Percentiles rank a stretch among this genome's conserved stretches.
These are phyloP conservation scores for Spirogloea muscicola DNA, from an alignment of 139 green algal species.

Conservation along the genomic window DNA sequence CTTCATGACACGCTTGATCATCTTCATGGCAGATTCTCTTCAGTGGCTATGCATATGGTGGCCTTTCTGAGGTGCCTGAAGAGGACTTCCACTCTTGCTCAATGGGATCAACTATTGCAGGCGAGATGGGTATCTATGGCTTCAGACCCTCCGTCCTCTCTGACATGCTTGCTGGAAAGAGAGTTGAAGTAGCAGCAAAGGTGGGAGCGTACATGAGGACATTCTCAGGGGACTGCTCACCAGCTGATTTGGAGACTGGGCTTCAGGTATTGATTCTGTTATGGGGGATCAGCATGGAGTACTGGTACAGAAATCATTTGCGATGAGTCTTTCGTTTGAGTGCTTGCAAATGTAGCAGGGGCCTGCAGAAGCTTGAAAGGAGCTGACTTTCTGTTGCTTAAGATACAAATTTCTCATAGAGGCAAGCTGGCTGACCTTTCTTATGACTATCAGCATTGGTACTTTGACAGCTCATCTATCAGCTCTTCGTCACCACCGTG, in stretches of 20 bases:
- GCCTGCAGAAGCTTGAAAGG: too few relatives aligned
- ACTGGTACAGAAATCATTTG: too few relatives aligned
- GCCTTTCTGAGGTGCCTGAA: constrained; percentile 62
- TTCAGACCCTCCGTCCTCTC: constrained; percentile 59
- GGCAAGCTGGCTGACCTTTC: too few relatives aligned
- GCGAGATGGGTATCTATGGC: constrained; percentile 74
- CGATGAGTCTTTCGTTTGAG: too few relatives aligned
- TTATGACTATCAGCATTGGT: too few relatives aligned
- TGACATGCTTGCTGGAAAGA: constrained; percentile 68
- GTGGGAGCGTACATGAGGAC: constrained; percentile 62
- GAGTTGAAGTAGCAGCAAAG: constrained; percentile 39
- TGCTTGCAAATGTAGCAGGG: too few relatives aligned
- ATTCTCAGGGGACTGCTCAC: constrained; percentile 63
- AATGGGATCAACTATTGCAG: constrained; percentile 57
- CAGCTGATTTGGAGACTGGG: constrained; percentile 65
- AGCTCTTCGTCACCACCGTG: constrained; percentile 60
- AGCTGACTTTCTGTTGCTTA: too few relatives aligned
- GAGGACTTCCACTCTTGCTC: constrained; percentile 53
- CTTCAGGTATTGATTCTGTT: constrained; percentile 48
- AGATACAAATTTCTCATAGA: too few relatives aligned
- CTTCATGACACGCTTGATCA: too few relatives aligned
- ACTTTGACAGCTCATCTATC: constrained; percentile 70
- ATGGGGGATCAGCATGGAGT: too few relatives aligned
- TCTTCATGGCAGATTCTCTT: constrained; percentile 70
- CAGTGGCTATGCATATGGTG: constrained; percentile 62